Evolutionary conservation across 352 stramenopile species (phyloP), one percentile per base, ranked within the genome.

Genomic region (Globisporangium yorkense): DNA sequence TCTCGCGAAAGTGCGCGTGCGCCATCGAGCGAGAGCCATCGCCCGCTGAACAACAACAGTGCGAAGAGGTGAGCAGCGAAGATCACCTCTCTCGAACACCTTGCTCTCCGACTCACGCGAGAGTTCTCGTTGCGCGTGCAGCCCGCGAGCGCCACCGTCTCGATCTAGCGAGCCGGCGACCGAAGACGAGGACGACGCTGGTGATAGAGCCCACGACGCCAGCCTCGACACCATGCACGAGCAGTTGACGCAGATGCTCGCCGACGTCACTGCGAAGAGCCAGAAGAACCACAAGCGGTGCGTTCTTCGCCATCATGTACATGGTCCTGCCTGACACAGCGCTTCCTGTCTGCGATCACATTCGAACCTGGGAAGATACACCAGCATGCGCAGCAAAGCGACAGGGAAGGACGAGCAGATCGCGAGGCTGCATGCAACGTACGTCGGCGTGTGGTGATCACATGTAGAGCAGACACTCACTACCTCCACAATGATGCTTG

Each of bases 231-330:
- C n/a, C 37, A 66, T 59, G 24, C 61, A 80, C 51, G 57, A 56
- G 27, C 63, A 83, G 59, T 51, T 68, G 44, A 48, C 74, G 5
- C 51, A 64, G 29, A 77, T 80, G 67, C 60, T 83, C 9, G 59
- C 55, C 20, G 68, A 71, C 29, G 68, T 73, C 24, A 72, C 70
- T n/a, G 64, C 59, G 40, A 71, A 58, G 37, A 74, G 45, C 29
- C 55, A 77, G 35, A 76, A 69, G 51, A 75, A 84, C 59, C 74
- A 78, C 37, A 63, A 68, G 51, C 69, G 71, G 65, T 86, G 31
- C 18, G 62, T 9, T 43, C 24, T 10, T 54, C 27, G 9, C n/a
- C 44, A 43, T 18, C 37, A 37, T 9, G 8, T 37, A 10, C 8
- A 6, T 0, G 8, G 8, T 9, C 33, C 8, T 9, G 37, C 37